Evolutionary conservation across 129 eudicot genomes (phyloP).

Genomic region (Gnaphalium uliginosum): DNA sequence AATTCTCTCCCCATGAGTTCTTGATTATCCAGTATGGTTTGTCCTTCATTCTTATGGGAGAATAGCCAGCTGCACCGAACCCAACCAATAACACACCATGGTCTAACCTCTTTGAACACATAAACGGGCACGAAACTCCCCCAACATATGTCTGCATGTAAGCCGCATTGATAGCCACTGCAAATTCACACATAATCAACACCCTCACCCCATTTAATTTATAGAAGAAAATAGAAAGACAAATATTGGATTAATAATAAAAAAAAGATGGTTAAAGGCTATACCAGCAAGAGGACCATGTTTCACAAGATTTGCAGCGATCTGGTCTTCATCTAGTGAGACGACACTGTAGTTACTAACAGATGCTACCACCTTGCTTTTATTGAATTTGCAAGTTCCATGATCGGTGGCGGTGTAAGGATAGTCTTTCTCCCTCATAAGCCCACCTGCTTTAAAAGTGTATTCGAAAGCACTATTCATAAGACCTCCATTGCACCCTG

Average conservation of each 20-base stretch:
- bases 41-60: conserved; percentile 70
- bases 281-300: conserved; percentile 90
- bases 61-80: conserved; percentile 63
- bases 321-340: conserved; percentile 76
- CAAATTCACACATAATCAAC: conserved; percentile 26
- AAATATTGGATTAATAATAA: not conserved
- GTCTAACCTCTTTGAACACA: conserved; percentile 64
- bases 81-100: conserved; percentile 86
- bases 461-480: conserved; percentile 87
- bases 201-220: not conserved
- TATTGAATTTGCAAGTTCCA: conserved; percentile 72
- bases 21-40: conserved; percentile 88
- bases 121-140: conserved; percentile 83
- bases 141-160: conserved; percentile 78
- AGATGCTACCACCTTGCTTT: conserved; percentile 64
- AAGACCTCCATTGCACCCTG: conserved; percentile 82
- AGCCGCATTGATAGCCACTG: conserved; percentile 82
- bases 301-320: conserved; percentile 86
- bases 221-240: not conserved
- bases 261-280: not conserved
- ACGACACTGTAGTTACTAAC: conserved; percentile 78
- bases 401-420: conserved; percentile 74
- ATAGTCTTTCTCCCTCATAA: conserved; percentile 79
- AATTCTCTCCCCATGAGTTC: conserved; percentile 82
- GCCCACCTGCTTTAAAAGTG: conserved; percentile 77